Base-by-base conservation (phyloP, 1,284 basidiomycete species). In the Gymnopus androsaceus region DNA sequence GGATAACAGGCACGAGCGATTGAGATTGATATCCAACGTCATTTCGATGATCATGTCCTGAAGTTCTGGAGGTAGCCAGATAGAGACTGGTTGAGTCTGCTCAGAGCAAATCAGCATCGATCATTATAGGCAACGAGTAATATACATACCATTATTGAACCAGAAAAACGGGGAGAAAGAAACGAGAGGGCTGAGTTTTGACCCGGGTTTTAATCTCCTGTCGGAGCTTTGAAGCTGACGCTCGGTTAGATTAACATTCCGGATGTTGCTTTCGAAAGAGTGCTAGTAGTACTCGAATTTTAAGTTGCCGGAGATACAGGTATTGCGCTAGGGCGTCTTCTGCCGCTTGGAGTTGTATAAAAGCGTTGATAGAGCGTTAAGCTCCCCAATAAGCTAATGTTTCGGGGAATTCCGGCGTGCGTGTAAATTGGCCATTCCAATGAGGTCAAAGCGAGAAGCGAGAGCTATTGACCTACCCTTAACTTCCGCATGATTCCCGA, bases 1-100 rank as follows among this genome's bases (percentile, higher is more conserved):
- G 3, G 30, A 27, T 4, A 25, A 44, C 4, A 56, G 23, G 17
- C 27, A 34, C 14, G 40, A 23, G 2, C 23, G 31, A n/a, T 48
- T 33, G 11, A 42, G 41, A n/a, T n/a, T n/a, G 11, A 42, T 7
- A 17, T 41, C 21, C 12, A 56, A 38, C 9, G 51, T 23, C 17
- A 5, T 25, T 36, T 56, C 47, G 42, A 56, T 56, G 4, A 56
- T 45, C 11, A 50, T n/a, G 17, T 58, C 40, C 33, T 58, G 52
- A 31, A 55, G 40, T 30, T 58, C 48, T 15, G 48, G 11, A 31
- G 53, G 57, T 30, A 58, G 23, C 36, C 31, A 15, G 40, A 33
- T 6, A 27, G 9, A 7, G 21, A 25, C 41, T 9, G 12, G 38
- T 40, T 12, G 38, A 19, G 2, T 17, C 23, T 42, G 19, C 11